Evolutionary conservation across 2,329 filamentous ascomycete genomes (phyloP), one percentile per base, ranked within the genome.

Genomic region (Epichloe coenophiala): DNA sequence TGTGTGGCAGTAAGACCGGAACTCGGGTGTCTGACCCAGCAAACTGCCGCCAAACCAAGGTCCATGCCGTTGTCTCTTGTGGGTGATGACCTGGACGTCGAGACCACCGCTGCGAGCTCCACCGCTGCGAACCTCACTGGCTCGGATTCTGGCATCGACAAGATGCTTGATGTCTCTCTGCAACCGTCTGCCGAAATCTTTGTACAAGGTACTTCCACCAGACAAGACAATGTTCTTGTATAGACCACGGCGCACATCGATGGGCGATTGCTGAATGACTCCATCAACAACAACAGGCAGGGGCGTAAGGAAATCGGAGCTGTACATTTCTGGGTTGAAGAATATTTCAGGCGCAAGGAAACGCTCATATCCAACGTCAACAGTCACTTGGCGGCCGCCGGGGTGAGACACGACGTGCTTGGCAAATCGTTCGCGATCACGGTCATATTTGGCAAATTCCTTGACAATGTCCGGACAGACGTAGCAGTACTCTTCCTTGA

Each of bases 181-280:
- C 74, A 98, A 76, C 65, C 93, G 82, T 58, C 93, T 83, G 27
- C 93, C 93, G 69, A 98, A 98, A 70, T 98, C 90, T 71, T 97
- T 96, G 80, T 97, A 98, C 55, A 98, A 75, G 21, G 93, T 98
- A 59, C 90, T 96, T 61, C 93, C 93, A 65, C 93, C 93, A 3
- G 91, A 97, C 38, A 98, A 77, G 37, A 98, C 93, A 71, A 98
- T 98, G 72, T 98, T 98, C 81, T 98, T 98, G 80, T 98, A 98
- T 38, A 98, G 77, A 41, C 93, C 93, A 71, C 93, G 83, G 63
- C 93, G 86, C 44, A 98, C 94, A 64, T 98, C 93, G 61, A 98
- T 98, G 41, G 93, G 93, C 36, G 91, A 95, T 51, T 89, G 91
- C 70, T 98, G 93, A 61, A 98, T 98, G 56, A 97, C 93, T 51